phyloP scores from a whole-genome alignment of 176 grass and related monocot genomes.

The Olyra latifolia region DNA sequence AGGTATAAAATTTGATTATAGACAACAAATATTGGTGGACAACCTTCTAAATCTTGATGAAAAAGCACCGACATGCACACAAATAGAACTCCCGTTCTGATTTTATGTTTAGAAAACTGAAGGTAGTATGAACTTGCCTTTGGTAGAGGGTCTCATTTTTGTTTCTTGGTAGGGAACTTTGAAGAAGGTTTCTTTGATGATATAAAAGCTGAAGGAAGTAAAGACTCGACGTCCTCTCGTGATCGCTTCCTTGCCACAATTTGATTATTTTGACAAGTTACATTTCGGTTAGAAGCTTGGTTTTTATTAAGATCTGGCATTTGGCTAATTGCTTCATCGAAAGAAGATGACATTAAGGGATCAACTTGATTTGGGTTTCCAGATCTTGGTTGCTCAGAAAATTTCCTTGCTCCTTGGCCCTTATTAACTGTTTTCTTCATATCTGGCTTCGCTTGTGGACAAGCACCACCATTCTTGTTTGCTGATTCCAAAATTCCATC shows the following conservation, averaged over 20 bases:
- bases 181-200: conserved; percentile 63
- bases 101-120: conserved; percentile 12
- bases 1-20: background rate
- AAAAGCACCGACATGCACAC: background rate
- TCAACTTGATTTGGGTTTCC: conserved; percentile 38
- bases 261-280: conserved; percentile 41
- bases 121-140: conserved; percentile 44
- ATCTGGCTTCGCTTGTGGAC: conserved; percentile 37
- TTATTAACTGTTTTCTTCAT: conserved; percentile 38
- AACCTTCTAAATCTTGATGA: conserved; percentile 10
- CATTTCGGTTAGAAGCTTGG: conserved; percentile 15
- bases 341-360: conserved; percentile 31
- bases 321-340: conserved; percentile 33
- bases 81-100: background rate
- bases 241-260: conserved; percentile 70
- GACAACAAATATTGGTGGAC: background rate
- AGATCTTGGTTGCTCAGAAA: conserved; percentile 49
- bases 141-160: conserved; percentile 27
- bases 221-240: conserved; percentile 66
- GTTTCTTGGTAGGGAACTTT: conserved; percentile 42
- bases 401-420: conserved; percentile 40
- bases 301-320: conserved; percentile 34
- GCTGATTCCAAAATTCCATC: background rate
- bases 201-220: conserved; percentile 80
- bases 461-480: conserved; percentile 22